Base-by-base conservation (phyloP, 164 flowering plant species). In the Pachysandra terminalis region DNA sequence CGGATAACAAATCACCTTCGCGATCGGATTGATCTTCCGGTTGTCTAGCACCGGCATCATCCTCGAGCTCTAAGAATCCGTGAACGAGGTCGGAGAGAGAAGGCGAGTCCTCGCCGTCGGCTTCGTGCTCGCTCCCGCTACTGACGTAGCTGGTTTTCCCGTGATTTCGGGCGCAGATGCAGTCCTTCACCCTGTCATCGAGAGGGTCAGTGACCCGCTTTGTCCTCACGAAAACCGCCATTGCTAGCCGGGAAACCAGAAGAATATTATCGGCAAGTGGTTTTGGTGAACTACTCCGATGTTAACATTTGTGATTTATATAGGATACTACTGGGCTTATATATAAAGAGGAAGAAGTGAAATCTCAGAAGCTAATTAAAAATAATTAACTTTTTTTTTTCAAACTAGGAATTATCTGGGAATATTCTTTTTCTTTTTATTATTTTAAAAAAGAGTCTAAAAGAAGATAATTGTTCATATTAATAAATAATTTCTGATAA, bases 61-160 rank as follows among this genome's bases (percentile, higher is more conserved):
- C 79, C 52, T 81, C 81, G 9, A 87, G 75, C 37, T 32, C 37
- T 7, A 32, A 32, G 70, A 85, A 87, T 10, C 80, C 80, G n/a
- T 76, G 77, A 26, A 89, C 84, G 35, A 91, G 87, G 52, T 85
- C 78, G 48, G 85, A 86, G 48, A 91, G 81, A 64, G 79, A 80
- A 14, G 79, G 85, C 0, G 85, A 79, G 9, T 71, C 72, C 5
- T 32, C 37, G 37, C 37, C 37, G 32, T 55, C 74, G 55, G 66
- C 80, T 51, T 83, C 83, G 80, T 85, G 87, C 28, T 87, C 93
- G 79, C 96, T 89, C 17, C 96, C 92, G 75, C 94, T 84, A 74
- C 87, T 86, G 61, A 41, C 78, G 67, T 67, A 69, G 21, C 75
- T 65, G 68, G 66, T 70, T 8, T 56, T 64, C 32, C 63, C n/a